Conservation (phyloP, 176 grass and related monocot species). For the Otatea glauca region DNA sequence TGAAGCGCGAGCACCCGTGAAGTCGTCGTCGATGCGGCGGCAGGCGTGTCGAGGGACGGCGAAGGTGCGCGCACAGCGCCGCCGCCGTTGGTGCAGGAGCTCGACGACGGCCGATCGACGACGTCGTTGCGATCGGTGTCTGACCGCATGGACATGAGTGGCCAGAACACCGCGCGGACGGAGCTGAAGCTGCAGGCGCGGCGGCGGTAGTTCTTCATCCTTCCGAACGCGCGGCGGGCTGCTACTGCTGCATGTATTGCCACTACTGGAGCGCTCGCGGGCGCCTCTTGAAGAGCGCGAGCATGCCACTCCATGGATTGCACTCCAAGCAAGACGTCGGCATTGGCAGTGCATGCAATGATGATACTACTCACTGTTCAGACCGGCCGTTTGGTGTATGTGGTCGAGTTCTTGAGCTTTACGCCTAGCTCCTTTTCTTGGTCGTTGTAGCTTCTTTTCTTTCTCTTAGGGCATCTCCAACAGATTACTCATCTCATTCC, state of each 20-base stretch:
- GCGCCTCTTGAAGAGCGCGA: conserved; percentile 49
- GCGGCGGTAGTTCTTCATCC: conserved; percentile 31
- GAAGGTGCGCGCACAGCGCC: neutral
- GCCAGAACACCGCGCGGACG: conserved; percentile 78
- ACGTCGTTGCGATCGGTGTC: conserved; percentile 44
- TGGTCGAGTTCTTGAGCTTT: neutral
- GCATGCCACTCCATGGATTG: conserved; percentile 40
- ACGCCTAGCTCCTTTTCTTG: neutral
- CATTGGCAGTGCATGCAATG: conserved; percentile 34
- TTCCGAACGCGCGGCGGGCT: conserved; percentile 41
- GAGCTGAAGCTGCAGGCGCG: conserved; percentile 63
- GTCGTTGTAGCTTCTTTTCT: neutral
- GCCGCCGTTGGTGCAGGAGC: conserved; percentile 1
- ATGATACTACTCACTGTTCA: neutral
- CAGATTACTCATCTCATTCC: too few species aligned
- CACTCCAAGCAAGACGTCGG: conserved; percentile 48
- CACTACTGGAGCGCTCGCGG: conserved; percentile 26
- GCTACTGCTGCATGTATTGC: conserved; percentile 18
- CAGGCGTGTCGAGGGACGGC: conserved; percentile 35
- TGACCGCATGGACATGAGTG: conserved; percentile 70
- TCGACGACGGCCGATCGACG: conserved; percentile 6
- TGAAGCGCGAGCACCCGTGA: conserved; percentile 30
- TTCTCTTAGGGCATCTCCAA: too few species aligned
- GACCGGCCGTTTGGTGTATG: neutral
- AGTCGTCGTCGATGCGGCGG: conserved; percentile 10